These are phyloP conservation scores for Leccinum incarnatum DNA, from an alignment of 768 basidiomycete genomes.

Conservation along the genomic window DNA sequence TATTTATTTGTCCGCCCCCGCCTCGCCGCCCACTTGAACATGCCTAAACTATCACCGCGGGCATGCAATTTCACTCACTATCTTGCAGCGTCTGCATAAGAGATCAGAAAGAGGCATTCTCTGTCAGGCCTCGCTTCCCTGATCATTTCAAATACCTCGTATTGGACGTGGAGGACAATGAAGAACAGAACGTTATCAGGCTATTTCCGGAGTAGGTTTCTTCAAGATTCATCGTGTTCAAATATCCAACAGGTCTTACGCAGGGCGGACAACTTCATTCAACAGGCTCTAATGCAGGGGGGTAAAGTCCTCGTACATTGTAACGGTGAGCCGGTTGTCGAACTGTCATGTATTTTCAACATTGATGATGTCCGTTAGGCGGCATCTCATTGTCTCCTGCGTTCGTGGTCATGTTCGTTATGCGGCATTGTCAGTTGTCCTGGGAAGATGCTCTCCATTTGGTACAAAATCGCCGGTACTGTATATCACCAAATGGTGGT, in stretches of 20 bases:
- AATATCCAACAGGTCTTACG: background rate
- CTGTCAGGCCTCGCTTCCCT: conserved; percentile 82
- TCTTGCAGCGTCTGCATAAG: conserved; percentile 75
- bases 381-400: conserved; percentile 86
- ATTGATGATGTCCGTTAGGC: conserved; percentile 40
- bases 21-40: background rate
- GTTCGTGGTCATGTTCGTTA: conserved; percentile 92
- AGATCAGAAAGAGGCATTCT: conserved; percentile 86
- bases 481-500: conserved; percentile 89
- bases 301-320: conserved; percentile 87
- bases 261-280: conserved; percentile 78
- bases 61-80: background rate
- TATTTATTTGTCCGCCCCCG: background rate
- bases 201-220: conserved; percentile 75
- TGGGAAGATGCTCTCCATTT: conserved; percentile 89
- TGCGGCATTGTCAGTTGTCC: conserved; percentile 76
- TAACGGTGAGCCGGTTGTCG: conserved; percentile 55
- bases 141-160: conserved; percentile 75
- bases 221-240: background rate
- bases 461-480: conserved; percentile 89
- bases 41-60: background rate
- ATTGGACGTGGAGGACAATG: conserved; percentile 86
- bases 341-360: background rate
- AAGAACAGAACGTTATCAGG: conserved; percentile 92
- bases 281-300: conserved; percentile 50